These are phyloP conservation scores for Hortiboletus rubellus DNA, from an alignment of 1,284 basidiomycete genomes.

Conservation along the genomic window DNA sequence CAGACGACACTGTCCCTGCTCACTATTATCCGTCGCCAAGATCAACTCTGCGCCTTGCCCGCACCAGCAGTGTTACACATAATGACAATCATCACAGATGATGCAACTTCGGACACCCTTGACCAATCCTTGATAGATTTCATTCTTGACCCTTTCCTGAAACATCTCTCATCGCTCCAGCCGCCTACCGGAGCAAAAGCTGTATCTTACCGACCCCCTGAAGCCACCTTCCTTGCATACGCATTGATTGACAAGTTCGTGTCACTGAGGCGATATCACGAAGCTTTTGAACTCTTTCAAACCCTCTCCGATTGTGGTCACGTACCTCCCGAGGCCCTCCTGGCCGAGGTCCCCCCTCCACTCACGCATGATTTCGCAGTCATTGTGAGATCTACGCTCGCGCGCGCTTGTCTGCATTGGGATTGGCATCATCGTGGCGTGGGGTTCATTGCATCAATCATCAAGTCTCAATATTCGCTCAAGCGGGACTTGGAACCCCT, in stretches of 20 bases:
- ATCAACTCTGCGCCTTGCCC: constrained; percentile 17
- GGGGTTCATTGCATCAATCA: constrained; percentile 37
- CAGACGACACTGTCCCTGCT: constrained; percentile 27
- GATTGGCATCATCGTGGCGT: constrained; percentile 46
- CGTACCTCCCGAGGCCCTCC: constrained; percentile 43
- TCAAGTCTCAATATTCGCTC: constrained; percentile 35
- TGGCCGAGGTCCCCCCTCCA: constrained; percentile 32
- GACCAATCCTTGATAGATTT: constrained; percentile 20
- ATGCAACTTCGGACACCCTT: constrained; percentile 9
- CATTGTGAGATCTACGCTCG: constrained; percentile 46
- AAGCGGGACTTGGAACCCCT: constrained; percentile 26
- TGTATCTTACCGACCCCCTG: constrained; percentile 30
- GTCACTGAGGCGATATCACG: constrained; percentile 29
- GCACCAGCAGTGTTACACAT: constrained; percentile 21
- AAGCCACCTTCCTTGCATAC: constrained; percentile 24
- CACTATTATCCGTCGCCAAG: constrained; percentile 23
- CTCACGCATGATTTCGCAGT: constrained; percentile 41
- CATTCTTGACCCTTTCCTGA: constrained; percentile 24
- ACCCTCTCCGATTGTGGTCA: constrained; percentile 37
- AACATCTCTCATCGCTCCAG: constrained; percentile 19
- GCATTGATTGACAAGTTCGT: constrained; percentile 38
- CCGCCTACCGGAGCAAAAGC: constrained; percentile 17
- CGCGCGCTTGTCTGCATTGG: constrained; percentile 52
- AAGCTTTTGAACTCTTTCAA: constrained; percentile 46
- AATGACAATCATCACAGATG: constrained; percentile 23